phyloP scores from a whole-genome alignment of 1,284 basidiomycete genomes.

The Puccinia hordei region DNA sequence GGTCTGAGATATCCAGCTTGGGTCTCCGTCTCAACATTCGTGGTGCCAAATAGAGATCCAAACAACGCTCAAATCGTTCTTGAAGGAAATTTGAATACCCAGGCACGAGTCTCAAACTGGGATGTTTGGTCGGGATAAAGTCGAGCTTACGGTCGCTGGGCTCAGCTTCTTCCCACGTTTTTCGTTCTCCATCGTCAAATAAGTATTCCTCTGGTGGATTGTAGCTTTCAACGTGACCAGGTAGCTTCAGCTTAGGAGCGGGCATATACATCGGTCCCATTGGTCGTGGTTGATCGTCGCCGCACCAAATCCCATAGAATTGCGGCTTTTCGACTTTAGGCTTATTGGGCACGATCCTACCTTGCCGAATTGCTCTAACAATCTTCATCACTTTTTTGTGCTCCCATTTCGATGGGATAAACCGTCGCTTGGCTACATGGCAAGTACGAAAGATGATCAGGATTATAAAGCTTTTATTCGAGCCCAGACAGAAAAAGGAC shows the following conservation, averaged over 20 bases:
- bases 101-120: conserved; percentile 82
- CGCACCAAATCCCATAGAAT: conserved; percentile 88
- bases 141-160: conserved; percentile 88
- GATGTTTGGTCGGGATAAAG: conserved; percentile 85
- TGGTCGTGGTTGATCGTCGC: conserved; percentile 60
- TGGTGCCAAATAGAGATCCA: conserved; percentile 96
- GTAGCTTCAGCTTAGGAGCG: conserved; percentile 86
- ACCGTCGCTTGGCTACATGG: conserved; percentile 76
- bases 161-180: conserved; percentile 81
- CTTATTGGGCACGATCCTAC: conserved; percentile 86
- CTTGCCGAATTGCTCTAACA: conserved; percentile 94
- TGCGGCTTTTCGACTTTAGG: conserved; percentile 73
- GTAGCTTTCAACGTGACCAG: conserved; percentile 91
- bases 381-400: conserved; percentile 99
- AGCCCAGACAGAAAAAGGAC: not conserved
- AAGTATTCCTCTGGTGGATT: conserved; percentile 98
- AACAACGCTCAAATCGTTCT: conserved; percentile 88
- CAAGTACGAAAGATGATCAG: not conserved
- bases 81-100: conserved; percentile 90
- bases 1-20: conserved; percentile 72
- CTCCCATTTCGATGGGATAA: conserved; percentile 99
- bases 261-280: conserved; percentile 69
- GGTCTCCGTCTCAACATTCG: conserved; percentile 73
- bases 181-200: conserved; percentile 80
- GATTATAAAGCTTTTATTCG: not conserved